Conservation (phyloP, 2,329 filamentous ascomycete genomes). For the Talaromyces sp. region DNA sequence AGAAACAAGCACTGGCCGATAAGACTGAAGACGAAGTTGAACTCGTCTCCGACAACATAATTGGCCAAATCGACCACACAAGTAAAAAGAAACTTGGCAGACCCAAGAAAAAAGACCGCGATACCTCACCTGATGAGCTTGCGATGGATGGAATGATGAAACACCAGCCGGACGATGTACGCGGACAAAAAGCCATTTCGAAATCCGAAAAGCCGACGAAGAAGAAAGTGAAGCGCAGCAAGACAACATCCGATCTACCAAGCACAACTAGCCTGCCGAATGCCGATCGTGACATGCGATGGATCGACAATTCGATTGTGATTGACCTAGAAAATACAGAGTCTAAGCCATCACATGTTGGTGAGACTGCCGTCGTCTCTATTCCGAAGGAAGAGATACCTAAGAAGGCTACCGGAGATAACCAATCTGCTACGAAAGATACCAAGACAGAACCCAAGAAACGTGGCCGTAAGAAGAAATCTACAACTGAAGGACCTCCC, state of each 20-base stretch:
- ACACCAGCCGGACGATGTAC: neutral
- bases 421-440: constrained; percentile 5
- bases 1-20: constrained; percentile 18
- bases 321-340: constrained; percentile 9
- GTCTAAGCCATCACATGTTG: neutral
- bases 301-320: constrained; percentile 32
- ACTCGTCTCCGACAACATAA: neutral
- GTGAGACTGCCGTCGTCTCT: neutral
- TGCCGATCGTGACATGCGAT: constrained; percentile 38
- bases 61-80: neutral
- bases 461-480: constrained; percentile 38
- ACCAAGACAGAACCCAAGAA: constrained; percentile 30
- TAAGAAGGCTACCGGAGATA: neutral
- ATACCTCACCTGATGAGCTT: neutral
- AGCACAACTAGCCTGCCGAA: constrained; percentile 22
- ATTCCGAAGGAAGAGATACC: neutral
- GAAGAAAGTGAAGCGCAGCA: constrained; percentile 43
- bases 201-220: constrained; percentile 21
- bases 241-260: constrained; percentile 30
- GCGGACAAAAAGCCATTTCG: neutral
- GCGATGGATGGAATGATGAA: neutral
- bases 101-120: constrained; percentile 6
- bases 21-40: neutral
- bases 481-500: neutral
- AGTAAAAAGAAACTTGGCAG: constrained; percentile 5